A percentile compares a stretch with the other conserved stretches of the same genome.
These are phyloP conservation scores for Lactifluus subvellereus DNA, from an alignment of 768 basidiomycete species.

Conservation along the genomic window DNA sequence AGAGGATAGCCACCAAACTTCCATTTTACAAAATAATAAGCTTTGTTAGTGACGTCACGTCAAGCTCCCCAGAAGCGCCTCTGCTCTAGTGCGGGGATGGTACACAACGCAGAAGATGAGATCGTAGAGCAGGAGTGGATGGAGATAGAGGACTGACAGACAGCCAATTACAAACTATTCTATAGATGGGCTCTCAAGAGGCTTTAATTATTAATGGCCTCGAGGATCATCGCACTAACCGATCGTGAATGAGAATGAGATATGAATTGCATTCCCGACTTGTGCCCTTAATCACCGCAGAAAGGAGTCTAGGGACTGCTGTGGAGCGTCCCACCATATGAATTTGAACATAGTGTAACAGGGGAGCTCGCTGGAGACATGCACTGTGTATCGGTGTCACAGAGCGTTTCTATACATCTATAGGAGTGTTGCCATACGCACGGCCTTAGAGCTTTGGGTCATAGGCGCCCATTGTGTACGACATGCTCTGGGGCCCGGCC, in stretches of 20 bases:
- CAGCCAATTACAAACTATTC: not conserved
- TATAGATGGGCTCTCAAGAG: not conserved
- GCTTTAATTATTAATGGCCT: not conserved
- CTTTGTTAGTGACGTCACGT: not conserved
- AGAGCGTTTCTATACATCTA: not conserved
- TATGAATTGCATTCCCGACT: not conserved
- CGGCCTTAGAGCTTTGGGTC: not conserved
- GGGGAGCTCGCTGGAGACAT: not conserved
- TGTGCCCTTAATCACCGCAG: not conserved
- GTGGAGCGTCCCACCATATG: not conserved
- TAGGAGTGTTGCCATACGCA: not conserved
- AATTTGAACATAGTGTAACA: not conserved
- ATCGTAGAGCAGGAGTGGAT: not conserved
- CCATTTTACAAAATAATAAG: not conserved
- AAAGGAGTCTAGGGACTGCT: not conserved
- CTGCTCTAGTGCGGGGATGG: not conserved
- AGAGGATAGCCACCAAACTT: not conserved
- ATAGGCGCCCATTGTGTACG: not conserved
- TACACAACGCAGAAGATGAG: not conserved
- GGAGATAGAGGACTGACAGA: not conserved
- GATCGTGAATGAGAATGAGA: not conserved
- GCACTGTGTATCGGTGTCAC: not conserved
- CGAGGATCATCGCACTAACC: not conserved
- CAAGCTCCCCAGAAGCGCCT: not conserved
- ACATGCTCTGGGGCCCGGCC: not conserved